These are phyloP conservation scores for Neovahlkampfia damariscottae DNA, from an alignment of 78 protist genomes.

Conservation along the genomic window DNA sequence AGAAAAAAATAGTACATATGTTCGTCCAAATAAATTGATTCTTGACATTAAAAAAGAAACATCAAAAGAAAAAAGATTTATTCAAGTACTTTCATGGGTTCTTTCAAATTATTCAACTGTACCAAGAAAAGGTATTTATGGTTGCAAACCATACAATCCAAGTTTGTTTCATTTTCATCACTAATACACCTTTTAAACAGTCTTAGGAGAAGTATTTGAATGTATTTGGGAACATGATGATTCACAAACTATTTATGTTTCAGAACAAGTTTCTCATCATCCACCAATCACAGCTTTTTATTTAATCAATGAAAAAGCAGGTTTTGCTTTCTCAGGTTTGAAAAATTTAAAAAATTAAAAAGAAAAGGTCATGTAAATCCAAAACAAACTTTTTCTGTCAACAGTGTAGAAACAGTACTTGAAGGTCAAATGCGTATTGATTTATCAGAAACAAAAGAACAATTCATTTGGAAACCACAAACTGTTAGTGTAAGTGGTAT, in stretches of 20 bases:
- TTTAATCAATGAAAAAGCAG: too few species aligned
- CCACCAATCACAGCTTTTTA: background rate
- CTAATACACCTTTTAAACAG: too few species aligned
- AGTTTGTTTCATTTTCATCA: too few species aligned
- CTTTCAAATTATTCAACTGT: background rate
- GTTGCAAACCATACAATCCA: background rate
- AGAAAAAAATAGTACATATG: background rate
- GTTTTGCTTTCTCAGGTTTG: too few species aligned
- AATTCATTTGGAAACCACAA: too few species aligned
- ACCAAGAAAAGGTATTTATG: background rate
- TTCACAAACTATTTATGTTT: background rate
- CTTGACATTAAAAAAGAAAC: background rate
- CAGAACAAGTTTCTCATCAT: background rate
- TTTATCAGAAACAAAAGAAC: too few species aligned
- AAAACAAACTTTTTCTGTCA: too few species aligned
- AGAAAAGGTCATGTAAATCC: too few species aligned
- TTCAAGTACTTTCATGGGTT: background rate
- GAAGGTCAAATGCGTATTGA: too few species aligned
- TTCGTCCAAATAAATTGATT: background rate
- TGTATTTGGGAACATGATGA: background rate
- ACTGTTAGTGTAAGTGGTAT: too few species aligned
- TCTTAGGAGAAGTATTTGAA: background rate
- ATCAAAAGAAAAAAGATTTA: background rate
- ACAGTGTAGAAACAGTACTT: too few species aligned
- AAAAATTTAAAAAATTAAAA: too few species aligned